Percentiles rank a stretch among this genome's conserved stretches.
These are phyloP conservation scores for Talaromyces sp. DNA, from an alignment of 2,329 filamentous ascomycete genomes.

Conservation along the genomic window DNA sequence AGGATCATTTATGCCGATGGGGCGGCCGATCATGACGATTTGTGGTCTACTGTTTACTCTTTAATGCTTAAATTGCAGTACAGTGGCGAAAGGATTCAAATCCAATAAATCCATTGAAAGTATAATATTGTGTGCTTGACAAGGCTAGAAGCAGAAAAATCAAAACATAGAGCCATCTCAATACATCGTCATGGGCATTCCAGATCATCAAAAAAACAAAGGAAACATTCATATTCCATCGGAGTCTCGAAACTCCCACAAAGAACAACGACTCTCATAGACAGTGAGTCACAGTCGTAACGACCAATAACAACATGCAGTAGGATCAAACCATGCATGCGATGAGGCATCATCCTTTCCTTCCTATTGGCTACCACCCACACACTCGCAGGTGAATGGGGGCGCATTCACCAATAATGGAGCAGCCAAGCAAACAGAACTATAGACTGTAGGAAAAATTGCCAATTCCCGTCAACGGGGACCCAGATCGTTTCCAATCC, in stretches of 20 bases:
- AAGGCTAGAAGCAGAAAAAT: no score
- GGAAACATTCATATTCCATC: constrained; percentile 1
- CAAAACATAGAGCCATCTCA: not conserved
- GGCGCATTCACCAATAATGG: constrained; percentile 12
- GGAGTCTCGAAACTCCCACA: not conserved
- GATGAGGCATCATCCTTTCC: not conserved
- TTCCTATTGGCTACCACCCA: constrained; percentile 4
- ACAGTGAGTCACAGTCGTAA: constrained; percentile 5
- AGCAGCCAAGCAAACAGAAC: constrained; percentile 6
- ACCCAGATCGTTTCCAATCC: constrained; percentile 16
- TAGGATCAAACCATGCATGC: constrained; percentile 2
- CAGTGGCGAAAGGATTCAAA: not conserved
- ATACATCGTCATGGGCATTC: not conserved
- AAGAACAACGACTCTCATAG: not conserved
- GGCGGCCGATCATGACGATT: not conserved
- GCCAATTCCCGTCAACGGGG: constrained; percentile 8
- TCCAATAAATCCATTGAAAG: not conserved
- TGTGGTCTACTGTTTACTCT: no score
- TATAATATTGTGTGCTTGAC: no score
- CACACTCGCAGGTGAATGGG: not conserved
- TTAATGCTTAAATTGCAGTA: no score
- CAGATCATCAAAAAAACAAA: no score
- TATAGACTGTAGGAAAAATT: constrained; percentile 10
- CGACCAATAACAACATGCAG: constrained; percentile 3
- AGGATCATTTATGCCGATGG: no score